Base-by-base conservation (phyloP, 2,329 filamentous ascomycete genomes). In the Colletotrichum gloeosporioides region DNA sequence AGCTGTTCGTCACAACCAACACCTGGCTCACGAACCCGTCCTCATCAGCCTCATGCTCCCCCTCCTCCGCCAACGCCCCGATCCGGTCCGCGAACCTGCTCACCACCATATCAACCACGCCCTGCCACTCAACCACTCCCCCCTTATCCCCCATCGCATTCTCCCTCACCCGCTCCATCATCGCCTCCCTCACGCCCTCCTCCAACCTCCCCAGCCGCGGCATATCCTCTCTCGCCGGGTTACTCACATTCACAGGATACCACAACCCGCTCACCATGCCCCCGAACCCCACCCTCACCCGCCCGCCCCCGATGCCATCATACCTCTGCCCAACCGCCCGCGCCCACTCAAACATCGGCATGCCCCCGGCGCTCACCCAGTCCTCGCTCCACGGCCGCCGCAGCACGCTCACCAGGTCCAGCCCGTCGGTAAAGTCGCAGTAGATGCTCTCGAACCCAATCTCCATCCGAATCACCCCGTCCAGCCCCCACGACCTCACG, bases 381-480 rank as follows among this genome's bases (percentile, higher is more conserved):
- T 79, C 75, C 49, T 82, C 76, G 25, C 71, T 49, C 69, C 77
- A 77, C 62, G 82, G 81, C 22, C 80, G 80, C n/a, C 81, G 83
- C 32, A 81, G 78, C 29, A 83, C 80, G 6, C 82, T 82, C 2
- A 87, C 75, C 25, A 85, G 80, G 22, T 85, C 81, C 13, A 91
- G 77, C 1, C 87, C 87, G 4, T 84, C 78, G 12, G 79, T 78
- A 62, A 95, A 95, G 69, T 92, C 85, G 81, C 93, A 95, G 25
- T 93, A 85, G 66, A 95, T 93, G 69, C 94, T 87, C 82, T 95
- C 93, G 78, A 95, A 95, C 0, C 93, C 93, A 22, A 89, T 88
- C 80, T 95, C 93, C 88, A 93, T 93, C 13, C 93, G 89, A 3
- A 95, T 83, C 27, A 94, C 86, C 0, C 92, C 92, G 79, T 94